These are phyloP conservation scores for Volvariella surrecta DNA, from an alignment of 1,284 basidiomycete genomes.

Conservation along the genomic window DNA sequence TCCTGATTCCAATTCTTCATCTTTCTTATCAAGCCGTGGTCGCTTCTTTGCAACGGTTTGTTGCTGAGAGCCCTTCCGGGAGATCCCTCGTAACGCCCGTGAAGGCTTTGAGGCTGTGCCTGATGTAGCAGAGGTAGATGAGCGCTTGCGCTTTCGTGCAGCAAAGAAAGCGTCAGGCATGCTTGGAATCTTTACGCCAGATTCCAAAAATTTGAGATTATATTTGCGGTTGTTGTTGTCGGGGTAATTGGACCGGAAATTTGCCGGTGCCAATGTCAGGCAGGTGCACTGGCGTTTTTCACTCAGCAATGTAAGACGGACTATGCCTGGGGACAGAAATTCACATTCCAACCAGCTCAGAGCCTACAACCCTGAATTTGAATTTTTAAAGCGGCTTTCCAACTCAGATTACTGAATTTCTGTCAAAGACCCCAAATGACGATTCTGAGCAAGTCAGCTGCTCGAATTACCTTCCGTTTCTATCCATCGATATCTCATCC, in stretches of 20 bases:
- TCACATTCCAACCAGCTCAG: too few relatives aligned
- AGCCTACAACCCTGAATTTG: too few relatives aligned
- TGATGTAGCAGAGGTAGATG: constrained; percentile 16
- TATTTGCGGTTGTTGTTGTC: constrained; percentile 2
- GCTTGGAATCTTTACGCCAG: constrained; percentile 4
- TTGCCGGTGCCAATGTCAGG: too few relatives aligned
- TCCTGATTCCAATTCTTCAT: constrained; percentile 72
- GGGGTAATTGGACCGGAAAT: too few relatives aligned
- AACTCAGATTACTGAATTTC: too few relatives aligned
- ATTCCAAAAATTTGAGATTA: constrained; percentile 5
- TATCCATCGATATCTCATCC: not conserved
- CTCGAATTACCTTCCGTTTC: not conserved
- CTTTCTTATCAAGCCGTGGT: constrained; percentile 22
- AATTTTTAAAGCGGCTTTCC: too few relatives aligned
- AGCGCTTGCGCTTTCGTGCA: constrained; percentile 47
- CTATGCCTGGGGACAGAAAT: too few relatives aligned
- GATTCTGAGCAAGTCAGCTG: constrained; percentile 3
- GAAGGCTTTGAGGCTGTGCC: constrained; percentile 7
- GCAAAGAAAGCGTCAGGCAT: constrained; percentile 85
- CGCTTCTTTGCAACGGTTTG: constrained; percentile 23
- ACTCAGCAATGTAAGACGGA: too few relatives aligned
- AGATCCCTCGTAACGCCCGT: constrained; percentile 2
- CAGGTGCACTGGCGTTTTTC: too few relatives aligned
- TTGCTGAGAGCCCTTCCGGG: not conserved
- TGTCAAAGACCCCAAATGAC: not conserved